Evolutionary conservation across 805 yeast genomes (phyloP), one percentile per base, ranked within the genome.

Genomic region (Priceomyces haplophilus): DNA sequence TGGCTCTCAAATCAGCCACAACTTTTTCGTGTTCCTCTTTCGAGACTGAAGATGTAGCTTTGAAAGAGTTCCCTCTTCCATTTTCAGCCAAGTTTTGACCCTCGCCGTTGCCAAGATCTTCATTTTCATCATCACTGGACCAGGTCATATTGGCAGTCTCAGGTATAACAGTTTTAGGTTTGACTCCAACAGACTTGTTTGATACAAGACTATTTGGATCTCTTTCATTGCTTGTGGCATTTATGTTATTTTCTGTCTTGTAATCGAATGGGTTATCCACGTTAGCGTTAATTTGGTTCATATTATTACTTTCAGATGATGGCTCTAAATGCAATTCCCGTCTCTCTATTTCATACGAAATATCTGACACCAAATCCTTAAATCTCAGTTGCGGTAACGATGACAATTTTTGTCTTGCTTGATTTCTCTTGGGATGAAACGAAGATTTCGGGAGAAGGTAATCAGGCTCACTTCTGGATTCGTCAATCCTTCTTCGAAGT

Each of bases 381-480:
- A 93, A 93, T 47, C 98, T 68, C 3, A 82, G 62, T 38, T 82
- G 81, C 1, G 96, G 93, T 45, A 93, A 76, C 38, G 86, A 80
- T 4, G 97, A 84, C 52, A 93, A 75, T 65, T 90, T 91, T 62
- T 87, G 87, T 54, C 99, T 77, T 1, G 99, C 98, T 62, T 89
- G 95, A 59, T 93, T 95, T 57, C 99, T 78, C 59, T 89, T 90
- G 34, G 95, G 90, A 62, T 93, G 99, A 65, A 88, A 88, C 15
- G 76, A 73, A 5, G 78, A 72, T 53, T 80, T 79, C 4, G 96
- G 90, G 31, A 81, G 71, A 41, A 91, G 71, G 54, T 76, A 80
- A 42, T 78, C 80, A 1, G 85, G 82, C 50, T 78, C 79, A 23
- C 76, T 72, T 40, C 76, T 68, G 30, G 76, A 72, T 51, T 82